phyloP scores from a whole-genome alignment of 2,329 filamentous ascomycete species.

The Escovopsis sp. region DNA sequence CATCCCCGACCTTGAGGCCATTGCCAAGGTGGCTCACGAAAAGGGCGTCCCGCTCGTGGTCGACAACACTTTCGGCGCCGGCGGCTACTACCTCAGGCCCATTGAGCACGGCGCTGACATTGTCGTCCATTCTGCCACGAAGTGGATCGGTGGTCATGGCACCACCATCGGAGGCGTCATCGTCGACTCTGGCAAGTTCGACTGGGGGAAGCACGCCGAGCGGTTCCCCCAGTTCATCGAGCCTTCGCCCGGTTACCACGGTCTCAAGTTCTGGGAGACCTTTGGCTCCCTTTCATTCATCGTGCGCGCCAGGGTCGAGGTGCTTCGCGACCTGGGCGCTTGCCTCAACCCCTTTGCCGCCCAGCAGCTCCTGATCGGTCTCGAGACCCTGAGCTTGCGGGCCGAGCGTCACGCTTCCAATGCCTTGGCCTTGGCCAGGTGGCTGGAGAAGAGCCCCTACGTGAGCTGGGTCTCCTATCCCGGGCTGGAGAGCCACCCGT shows the following conservation, averaged over 20 bases:
- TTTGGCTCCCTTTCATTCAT: conserved; percentile 74
- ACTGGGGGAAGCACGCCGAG: conserved; percentile 73
- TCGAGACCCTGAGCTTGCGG: conserved; percentile 80
- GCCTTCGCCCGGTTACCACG: conserved; percentile 79
- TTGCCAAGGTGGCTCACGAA: conserved; percentile 62
- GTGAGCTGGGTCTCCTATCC: conserved; percentile 93
- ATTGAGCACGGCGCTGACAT: conserved; percentile 89
- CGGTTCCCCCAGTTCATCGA: conserved; percentile 91
- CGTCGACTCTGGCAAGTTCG: conserved; percentile 80
- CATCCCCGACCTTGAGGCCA: conserved; percentile 77
- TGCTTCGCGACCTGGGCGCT: conserved; percentile 73
- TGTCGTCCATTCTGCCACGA: conserved; percentile 85
- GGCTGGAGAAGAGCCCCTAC: conserved; percentile 69
- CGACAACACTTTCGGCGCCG: conserved; percentile 92
- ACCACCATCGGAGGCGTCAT: conserved; percentile 82
- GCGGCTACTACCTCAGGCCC: conserved; percentile 74
- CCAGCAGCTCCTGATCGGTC: conserved; percentile 76
- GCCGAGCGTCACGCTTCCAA: conserved; percentile 80
- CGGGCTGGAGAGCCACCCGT: conserved; percentile 68
- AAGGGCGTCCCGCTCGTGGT: conserved; percentile 55
- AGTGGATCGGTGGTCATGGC: conserved; percentile 94
- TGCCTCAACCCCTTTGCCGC: conserved; percentile 80
- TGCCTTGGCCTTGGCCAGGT: conserved; percentile 62
- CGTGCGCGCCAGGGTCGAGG: conserved; percentile 76
- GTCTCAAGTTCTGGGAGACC: conserved; percentile 86